These are phyloP conservation scores for Blechomonas ayalai DNA, from an alignment of 208 protist species.

Conservation along the genomic window DNA sequence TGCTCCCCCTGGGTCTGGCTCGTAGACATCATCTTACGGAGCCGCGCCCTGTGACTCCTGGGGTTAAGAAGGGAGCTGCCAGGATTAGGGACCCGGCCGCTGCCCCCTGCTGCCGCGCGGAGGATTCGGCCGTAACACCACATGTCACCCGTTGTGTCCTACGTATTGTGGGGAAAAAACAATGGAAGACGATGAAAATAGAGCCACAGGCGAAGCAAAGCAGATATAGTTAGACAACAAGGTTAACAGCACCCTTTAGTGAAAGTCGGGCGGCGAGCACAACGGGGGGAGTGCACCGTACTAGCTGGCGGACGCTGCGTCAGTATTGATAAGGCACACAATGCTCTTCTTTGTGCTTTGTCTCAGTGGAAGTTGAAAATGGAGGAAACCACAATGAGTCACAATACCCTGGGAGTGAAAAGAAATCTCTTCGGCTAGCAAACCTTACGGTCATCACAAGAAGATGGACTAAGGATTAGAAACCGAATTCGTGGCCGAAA, in stretches of 20 bases:
- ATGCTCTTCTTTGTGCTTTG: too few relatives aligned
- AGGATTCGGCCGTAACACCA: slow-evolving; percentile 1
- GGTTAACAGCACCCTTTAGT: too few relatives aligned
- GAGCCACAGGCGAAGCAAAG: slow-evolving; percentile 5
- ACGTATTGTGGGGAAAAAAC: slow-evolving; percentile 5
- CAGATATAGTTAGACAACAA: too few relatives aligned
- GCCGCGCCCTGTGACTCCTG: slow-evolving; percentile 43
- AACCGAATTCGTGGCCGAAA: slow-evolving; percentile 3
- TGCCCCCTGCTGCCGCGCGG: too few relatives aligned
- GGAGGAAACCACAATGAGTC: background rate
- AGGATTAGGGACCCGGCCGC: slow-evolving; percentile 18
- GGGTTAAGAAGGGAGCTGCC: slow-evolving; percentile 70
- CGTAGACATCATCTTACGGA: slow-evolving; percentile 27
- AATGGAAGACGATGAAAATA: background rate
- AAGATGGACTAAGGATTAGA: slow-evolving; percentile 1
- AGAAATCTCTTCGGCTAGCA: slow-evolving; percentile 4
- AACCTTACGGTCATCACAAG: background rate
- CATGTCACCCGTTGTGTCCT: slow-evolving; percentile 8
- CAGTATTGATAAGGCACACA: too few relatives aligned
- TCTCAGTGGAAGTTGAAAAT: too few relatives aligned
- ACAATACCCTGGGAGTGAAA: too few relatives aligned
- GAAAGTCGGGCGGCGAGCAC: too few relatives aligned
- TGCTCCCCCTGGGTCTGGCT: slow-evolving; percentile 15
- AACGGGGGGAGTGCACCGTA: too few relatives aligned
- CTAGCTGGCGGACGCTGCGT: too few relatives aligned